Evolutionary conservation across 1,284 basidiomycete genomes (phyloP), one percentile per base, ranked within the genome.

Genomic region (Microbotryum intermedium): DNA sequence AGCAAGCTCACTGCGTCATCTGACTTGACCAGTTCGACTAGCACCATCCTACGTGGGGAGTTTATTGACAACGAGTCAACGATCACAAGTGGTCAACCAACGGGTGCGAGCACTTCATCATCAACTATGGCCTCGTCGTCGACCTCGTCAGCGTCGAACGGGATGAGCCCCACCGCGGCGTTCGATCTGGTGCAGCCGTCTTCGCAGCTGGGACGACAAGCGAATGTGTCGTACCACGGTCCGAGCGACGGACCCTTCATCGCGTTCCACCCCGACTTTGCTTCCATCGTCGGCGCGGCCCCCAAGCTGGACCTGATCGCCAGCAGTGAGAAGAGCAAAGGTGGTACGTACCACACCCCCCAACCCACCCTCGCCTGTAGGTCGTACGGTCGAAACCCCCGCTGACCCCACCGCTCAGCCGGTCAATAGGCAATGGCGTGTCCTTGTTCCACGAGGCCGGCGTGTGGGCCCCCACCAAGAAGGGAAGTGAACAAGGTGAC

Each of bases 391-490:
- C 50, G 28, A 16, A 16, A 11, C 4, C 6, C 13, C 34, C 13
- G 34, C 34, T 39, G 34, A 39, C 34, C 34, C 34, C 34, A 39
- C 34, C 6, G 13, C 16, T 16, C 3, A 39, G 11, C 3, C 46
- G 8, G 13, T 20, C 8, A 10, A 11, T 16, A 51, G 50, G 50
- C 50, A 28, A 25, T 11, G 50, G 50, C n/a, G 50, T 51, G 23
- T 51, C 50, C 13, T 29, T 51, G 20, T 51, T 51, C 30, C 50
- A 51, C 29, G 50, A 51, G 28, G 50, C 50, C 11, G 50, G 50
- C 20, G 50, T 51, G 20, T 51, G 50, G 50, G 50, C 50, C 11
- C 50, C 50, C 20, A 10, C 16, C 5, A n/a, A 10, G 10, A 29
- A 25, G 20, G 50, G 25, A 6, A 28, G 25, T 11, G n/a, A 25